Evolutionary conservation across 345 rosid species (phyloP).

Genomic region (Hibiscus mutabilis): DNA sequence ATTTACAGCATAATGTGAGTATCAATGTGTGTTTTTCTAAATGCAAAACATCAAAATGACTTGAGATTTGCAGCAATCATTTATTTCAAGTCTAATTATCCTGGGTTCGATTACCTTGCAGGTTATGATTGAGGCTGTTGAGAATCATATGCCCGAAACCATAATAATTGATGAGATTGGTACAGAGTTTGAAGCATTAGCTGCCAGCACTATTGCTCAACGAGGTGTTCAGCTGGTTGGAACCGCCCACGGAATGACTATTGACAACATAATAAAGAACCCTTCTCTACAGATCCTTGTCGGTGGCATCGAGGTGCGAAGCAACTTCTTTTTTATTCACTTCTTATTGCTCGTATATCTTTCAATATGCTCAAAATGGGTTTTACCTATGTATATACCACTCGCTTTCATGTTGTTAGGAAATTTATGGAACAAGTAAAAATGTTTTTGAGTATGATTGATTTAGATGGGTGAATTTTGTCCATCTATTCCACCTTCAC

Average conservation of each 20-base stretch:
- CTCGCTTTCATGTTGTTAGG: background rate
- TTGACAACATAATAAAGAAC: constrained; percentile 83
- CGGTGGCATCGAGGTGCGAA: constrained; percentile 84
- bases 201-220: constrained; percentile 96
- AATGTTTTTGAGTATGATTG: background rate
- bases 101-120: constrained; percentile 22
- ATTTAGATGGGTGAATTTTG: background rate
- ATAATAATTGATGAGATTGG: constrained; percentile 94
- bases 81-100: background rate
- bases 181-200: constrained; percentile 94
- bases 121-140: constrained; percentile 99
- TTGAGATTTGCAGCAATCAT: background rate
- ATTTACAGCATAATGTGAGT: constrained; percentile 82
- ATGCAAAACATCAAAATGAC: background rate
- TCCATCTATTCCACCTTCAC: background rate
- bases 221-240: constrained; percentile 97
- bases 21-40: background rate
- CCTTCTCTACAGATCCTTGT: constrained; percentile 86
- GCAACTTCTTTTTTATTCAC: constrained; percentile 20
- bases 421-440: background rate
- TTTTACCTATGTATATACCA: background rate
- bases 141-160: constrained; percentile 94
- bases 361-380: background rate
- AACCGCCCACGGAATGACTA: constrained; percentile 94
- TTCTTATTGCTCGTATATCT: constrained; percentile 2